phyloP scores from a whole-genome alignment of 768 basidiomycete species.

The Mycena amicta region DNA sequence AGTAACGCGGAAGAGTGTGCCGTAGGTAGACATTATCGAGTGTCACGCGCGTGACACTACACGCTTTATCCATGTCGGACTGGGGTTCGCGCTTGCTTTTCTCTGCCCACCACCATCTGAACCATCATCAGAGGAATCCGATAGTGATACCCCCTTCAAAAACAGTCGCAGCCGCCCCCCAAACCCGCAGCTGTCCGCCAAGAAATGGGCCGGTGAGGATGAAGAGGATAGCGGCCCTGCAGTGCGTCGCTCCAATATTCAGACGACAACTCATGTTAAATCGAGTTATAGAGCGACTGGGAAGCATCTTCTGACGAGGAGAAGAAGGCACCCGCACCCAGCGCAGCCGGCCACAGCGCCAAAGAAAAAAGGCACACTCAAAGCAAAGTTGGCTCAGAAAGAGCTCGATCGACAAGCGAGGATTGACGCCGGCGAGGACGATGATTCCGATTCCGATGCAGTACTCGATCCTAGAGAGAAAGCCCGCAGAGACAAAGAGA shows the following conservation, averaged over 20 bases:
- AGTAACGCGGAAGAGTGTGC: conserved; percentile 88
- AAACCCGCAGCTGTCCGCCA: conserved; percentile 27
- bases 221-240: conserved; percentile 80
- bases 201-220: conserved; percentile 90
- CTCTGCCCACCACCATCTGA: not conserved
- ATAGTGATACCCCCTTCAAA: conserved; percentile 37
- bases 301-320: conserved; percentile 83
- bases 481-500: conserved; percentile 74
- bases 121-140: conserved; percentile 36
- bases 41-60: not conserved
- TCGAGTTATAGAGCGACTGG: conserved; percentile 82
- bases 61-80: conserved; percentile 15
- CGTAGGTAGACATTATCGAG: conserved; percentile 89
- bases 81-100: not conserved
- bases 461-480: conserved; percentile 82
- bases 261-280: conserved; percentile 7
- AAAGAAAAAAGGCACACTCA: conserved; percentile 92
- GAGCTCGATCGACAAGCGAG: conserved; percentile 70
- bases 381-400: conserved; percentile 91
- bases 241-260: conserved; percentile 47
- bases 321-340: conserved; percentile 48
- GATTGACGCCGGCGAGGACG: conserved; percentile 42
- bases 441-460: conserved; percentile 70
- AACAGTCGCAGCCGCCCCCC: conserved; percentile 21
- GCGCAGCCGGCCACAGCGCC: conserved; percentile 63